Evolutionary conservation across 192 early-diverging fungal genomes (phyloP), one percentile per base, ranked within the genome.

Genomic region (Mortierella hygrophila): DNA sequence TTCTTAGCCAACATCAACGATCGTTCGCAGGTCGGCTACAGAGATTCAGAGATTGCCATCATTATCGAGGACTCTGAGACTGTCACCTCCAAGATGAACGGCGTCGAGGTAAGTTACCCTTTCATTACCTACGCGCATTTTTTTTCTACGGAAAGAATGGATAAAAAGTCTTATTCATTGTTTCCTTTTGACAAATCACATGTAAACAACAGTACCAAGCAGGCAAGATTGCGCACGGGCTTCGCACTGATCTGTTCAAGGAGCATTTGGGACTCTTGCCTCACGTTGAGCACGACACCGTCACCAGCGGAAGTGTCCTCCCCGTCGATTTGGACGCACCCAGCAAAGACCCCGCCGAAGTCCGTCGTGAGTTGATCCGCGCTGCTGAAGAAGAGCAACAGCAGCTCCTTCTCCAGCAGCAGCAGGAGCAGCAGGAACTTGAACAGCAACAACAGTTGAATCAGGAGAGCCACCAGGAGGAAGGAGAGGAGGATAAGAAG

Each of bases 41-140:
- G 94, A 74, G 96, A 98, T 82, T 96, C 95, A 16, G 97, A 98
- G 88, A 93, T 98, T 68, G 97, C 96, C 55, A 94, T 96, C 74
- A 76, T 97, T 23, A 90, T 98, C 18, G 94, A 95, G 81, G 96
- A 98, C 76, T 88, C 92, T 8, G 90, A 93, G 44, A 90, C 88
- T 16, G 85, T 98, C 26, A 84, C 87, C 26, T 93, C 95, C 0
- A 90, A 88, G 38, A 97, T 98, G 96, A 91, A 95, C 70, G 96
- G 95, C 4, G 76, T 91, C 16, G 83, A 82, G 42, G 90, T 91
- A 89, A 76, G 88, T 13, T 6, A 32, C 41, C 18, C 32, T 35
- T 21, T 71, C 41, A 10, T n/a, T 6, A 52, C 57, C 71, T 21
- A 37, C 21, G 37, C 11, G 77, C 47, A n/a, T 9, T 68, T 63